Conservation (phyloP, 108 stramenopile genomes). For the Pseudonitzschia delicatissima region DNA sequence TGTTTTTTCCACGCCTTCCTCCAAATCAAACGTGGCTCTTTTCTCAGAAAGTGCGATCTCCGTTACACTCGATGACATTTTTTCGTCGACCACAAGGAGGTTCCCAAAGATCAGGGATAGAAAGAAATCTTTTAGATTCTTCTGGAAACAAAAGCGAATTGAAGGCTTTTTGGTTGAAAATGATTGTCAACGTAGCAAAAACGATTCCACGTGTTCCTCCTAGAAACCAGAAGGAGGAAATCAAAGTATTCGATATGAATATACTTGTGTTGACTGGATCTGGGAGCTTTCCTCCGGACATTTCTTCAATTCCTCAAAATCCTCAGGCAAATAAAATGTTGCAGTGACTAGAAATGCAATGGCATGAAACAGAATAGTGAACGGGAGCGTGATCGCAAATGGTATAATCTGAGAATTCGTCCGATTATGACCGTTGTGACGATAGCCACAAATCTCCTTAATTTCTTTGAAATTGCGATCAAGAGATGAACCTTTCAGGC, state of each 20-base stretch:
- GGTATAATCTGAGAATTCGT: background rate
- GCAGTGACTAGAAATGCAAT: conserved; percentile 4
- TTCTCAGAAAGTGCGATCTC: background rate
- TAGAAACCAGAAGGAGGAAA: conserved; percentile 5
- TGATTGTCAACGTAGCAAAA: background rate
- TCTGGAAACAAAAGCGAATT: conserved; percentile 13
- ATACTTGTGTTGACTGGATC: conserved; percentile 4
- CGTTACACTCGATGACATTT: background rate
- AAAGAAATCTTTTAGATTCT: conserved; percentile 11
- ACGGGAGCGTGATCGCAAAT: conserved; percentile 8
- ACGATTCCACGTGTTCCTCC: conserved; percentile 6
- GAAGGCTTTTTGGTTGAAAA: conserved; percentile 17
- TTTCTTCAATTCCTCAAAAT: background rate
- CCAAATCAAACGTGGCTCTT: background rate
- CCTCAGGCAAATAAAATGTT: background rate
- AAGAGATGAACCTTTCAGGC: conserved; percentile 4
- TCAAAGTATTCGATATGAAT: conserved; percentile 4
- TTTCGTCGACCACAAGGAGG: background rate
- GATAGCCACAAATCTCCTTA: conserved; percentile 11
- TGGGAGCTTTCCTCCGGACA: background rate
- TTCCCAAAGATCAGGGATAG: conserved; percentile 15
- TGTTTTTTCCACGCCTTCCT: background rate
- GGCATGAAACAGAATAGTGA: conserved; percentile 7
- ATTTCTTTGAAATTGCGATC: conserved; percentile 17
- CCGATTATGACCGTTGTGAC: conserved; percentile 10